Base-by-base conservation (phyloP, 495 filamentous ascomycete genomes). In the Penicillium tannophilum region DNA sequence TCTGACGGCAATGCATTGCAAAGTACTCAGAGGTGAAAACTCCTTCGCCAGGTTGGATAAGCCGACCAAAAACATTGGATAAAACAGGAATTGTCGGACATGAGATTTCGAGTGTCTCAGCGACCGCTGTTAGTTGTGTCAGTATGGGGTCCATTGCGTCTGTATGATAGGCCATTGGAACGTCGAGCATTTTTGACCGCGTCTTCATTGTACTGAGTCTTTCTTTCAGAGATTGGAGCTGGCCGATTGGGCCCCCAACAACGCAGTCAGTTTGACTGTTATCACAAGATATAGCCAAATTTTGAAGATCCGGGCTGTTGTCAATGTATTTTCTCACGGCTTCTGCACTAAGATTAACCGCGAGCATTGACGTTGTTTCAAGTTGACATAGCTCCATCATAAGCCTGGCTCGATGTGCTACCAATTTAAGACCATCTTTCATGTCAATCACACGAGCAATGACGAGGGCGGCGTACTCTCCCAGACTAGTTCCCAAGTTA, bases 121-220 rank as follows among this genome's bases (percentile, higher is more conserved):
- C 44, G 44, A 47, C 17, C 1, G 8, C 17, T 20, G 44, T 47
- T 5, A 47, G 11, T 17, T 47, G 17, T 3, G 3, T 2, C 17
- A 47, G 11, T 20, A 47, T 47, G 44, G 44, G 44, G 14, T 47
- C 44, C 44, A 47, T 47, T 23, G 44, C 44, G 23, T 23, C 17
- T 47, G 44, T 47, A 12, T 47, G 44, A 26, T 47, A 47, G 2
- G 44, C 44, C 44, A 47, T 20, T 47, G 44, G 44, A 20, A 47
- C 44, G 17, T 47, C 44, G 44, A 47, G 44, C 8, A 47, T 47
- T 12, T 47, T 47, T 4, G 17, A 20, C 10, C 23, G 17, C 10
- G 23, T 17, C 23, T 47, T 47, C 6, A 23, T 47, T 12, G 10
- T 7, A 47, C 44, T 11, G 5, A 47, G 44, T 7, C 11, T 5